Evolutionary conservation across 441 rosid genomes (phyloP).

Genomic region (Pelargonium exstipulatum): DNA sequence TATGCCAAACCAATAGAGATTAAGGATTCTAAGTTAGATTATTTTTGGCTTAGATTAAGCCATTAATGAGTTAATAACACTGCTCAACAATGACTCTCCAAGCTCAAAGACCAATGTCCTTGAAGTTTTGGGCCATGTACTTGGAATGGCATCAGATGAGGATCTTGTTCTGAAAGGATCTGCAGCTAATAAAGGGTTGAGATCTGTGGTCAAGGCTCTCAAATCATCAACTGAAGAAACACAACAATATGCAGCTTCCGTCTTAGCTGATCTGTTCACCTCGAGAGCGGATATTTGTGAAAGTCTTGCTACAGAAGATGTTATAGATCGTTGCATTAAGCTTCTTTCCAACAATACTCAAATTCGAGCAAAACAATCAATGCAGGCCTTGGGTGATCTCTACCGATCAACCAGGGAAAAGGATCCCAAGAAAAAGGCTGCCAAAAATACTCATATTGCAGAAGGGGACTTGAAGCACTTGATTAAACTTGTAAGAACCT

Average conservation of each 20-base stretch:
- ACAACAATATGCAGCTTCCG: constrained; percentile 77
- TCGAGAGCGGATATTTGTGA: constrained; percentile 73
- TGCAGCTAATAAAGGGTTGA: constrained; percentile 80
- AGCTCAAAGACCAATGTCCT: constrained; percentile 56
- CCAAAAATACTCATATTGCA: constrained; percentile 47
- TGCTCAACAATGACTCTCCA: constrained; percentile 69
- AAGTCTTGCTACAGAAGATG: constrained; percentile 69
- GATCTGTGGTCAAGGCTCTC: constrained; percentile 68
- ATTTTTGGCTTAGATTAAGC: too few species aligned
- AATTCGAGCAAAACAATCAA: constrained; percentile 71
- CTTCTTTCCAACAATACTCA: constrained; percentile 68
- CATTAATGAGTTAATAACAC: constrained; percentile 64
- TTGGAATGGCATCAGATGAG: constrained; percentile 53
- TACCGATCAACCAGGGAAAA: constrained; percentile 65
- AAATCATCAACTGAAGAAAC: constrained; percentile 67
- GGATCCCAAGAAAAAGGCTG: constrained; percentile 21
- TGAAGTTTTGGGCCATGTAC: constrained; percentile 78
- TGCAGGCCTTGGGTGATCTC: constrained; percentile 77
- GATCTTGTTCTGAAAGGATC: constrained; percentile 65
- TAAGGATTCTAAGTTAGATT: too few species aligned
- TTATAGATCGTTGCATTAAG: constrained; percentile 65
- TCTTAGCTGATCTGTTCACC: constrained; percentile 73
- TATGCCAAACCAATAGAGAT: too few species aligned
- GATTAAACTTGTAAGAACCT: constrained; percentile 71
- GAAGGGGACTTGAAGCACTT: constrained; percentile 76